phyloP scores from a whole-genome alignment of 2,329 filamentous ascomycete species.

The Cladosporium halotolerans region DNA sequence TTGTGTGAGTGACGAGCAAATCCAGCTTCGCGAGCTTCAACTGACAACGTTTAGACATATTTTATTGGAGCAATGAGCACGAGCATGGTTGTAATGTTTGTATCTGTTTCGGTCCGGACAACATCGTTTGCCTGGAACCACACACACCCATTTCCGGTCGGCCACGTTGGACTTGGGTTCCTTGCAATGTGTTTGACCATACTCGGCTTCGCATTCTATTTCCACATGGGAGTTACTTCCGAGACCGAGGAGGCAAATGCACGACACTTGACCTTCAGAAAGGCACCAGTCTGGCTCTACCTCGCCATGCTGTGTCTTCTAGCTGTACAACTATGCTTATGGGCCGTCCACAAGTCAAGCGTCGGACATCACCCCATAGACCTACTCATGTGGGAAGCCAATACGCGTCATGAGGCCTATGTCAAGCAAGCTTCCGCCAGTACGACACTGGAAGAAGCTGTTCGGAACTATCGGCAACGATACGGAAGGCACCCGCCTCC shows the following conservation, averaged over 20 bases:
- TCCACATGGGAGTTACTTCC: constrained; percentile 19
- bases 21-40: not conserved
- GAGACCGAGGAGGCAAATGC: constrained; percentile 5
- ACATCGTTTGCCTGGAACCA: constrained; percentile 30
- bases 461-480: constrained; percentile 45
- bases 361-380: constrained; percentile 50
- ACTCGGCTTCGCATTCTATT: constrained; percentile 26
- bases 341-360: constrained; percentile 35
- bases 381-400: constrained; percentile 46
- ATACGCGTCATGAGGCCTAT: constrained; percentile 44
- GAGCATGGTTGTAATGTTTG: constrained; percentile 34
- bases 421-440: constrained; percentile 42
- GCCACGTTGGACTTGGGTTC: constrained; percentile 18
- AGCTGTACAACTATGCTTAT: constrained; percentile 36
- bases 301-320: constrained; percentile 37
- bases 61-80: constrained; percentile 36
- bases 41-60: constrained; percentile 30
- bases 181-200: constrained; percentile 21
- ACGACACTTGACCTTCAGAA: constrained; percentile 11
- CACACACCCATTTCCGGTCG: constrained; percentile 26
- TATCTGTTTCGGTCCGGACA: constrained; percentile 29
- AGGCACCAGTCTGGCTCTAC: constrained; percentile 29
- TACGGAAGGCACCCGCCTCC: constrained; percentile 53
- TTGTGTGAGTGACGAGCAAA: constrained; percentile 21
- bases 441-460: constrained; percentile 43